phyloP scores from a whole-genome alignment of 257 asterid species.

The Nicotiana knightiana region DNA sequence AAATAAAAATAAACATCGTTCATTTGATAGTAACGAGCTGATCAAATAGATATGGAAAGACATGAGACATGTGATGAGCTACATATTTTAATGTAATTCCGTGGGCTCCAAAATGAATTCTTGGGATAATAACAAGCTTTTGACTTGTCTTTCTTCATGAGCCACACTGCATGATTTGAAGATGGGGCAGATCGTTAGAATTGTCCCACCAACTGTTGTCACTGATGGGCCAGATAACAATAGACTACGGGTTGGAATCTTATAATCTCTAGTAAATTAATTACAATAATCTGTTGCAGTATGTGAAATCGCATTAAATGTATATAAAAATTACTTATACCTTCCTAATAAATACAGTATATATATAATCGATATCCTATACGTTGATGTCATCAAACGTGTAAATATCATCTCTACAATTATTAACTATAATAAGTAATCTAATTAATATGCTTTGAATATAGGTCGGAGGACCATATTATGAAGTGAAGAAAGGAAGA shows the following conservation, averaged over 20 bases:
- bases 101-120: background rate
- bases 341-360: too few species aligned
- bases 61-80: conserved; percentile 1
- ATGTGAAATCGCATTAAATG: background rate
- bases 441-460: background rate
- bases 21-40: background rate
- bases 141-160: background rate
- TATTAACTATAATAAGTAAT: background rate
- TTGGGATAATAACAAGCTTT: background rate
- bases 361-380: background rate
- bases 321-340: too few species aligned
- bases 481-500: conserved; percentile 90
- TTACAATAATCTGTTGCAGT: too few species aligned
- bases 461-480: conserved; percentile 90
- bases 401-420: too few species aligned
- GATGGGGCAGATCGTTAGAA: background rate
- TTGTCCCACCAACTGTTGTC: background rate
- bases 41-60: background rate
- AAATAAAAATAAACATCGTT: background rate
- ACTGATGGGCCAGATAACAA: background rate
- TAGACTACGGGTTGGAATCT: background rate
- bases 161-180: background rate
- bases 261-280: background rate
- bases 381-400: background rate
- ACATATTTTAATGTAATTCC: background rate